Evolutionary conservation across 306 rosid genomes (phyloP).

Genomic region (Rosa persica): DNA sequence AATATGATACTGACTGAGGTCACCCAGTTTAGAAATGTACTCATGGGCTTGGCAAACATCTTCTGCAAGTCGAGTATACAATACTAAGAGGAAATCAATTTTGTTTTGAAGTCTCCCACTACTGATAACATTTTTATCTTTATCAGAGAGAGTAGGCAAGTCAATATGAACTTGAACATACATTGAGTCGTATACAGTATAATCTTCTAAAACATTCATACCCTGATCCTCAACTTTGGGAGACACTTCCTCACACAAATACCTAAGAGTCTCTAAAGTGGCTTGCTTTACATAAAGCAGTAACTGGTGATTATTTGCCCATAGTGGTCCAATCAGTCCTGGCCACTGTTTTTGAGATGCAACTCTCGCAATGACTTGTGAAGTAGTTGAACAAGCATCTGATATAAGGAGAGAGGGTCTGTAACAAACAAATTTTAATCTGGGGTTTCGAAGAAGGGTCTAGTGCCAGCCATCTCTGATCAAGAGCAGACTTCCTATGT

Average conservation of each 20-base stretch:
- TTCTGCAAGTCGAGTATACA: no score
- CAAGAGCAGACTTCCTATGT: slow-evolving; percentile 67
- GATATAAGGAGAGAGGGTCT: slow-evolving; percentile 56
- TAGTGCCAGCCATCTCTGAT: slow-evolving; percentile 77
- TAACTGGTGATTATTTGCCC: slow-evolving; percentile 70
- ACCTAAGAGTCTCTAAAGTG: slow-evolving; percentile 87
- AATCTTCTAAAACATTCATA: no score
- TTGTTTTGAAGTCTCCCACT: no score
- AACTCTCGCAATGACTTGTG: slow-evolving; percentile 92
- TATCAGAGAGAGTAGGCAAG: no score
- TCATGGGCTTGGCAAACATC: no score
- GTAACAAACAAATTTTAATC: slow-evolving; percentile 67
- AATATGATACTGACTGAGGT: no score
- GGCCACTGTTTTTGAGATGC: slow-evolving; percentile 86
- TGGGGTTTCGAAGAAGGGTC: slow-evolving; percentile 63
- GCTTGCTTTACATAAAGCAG: slow-evolving; percentile 79
- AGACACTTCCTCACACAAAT: slow-evolving; percentile 87
- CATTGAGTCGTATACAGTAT: no score
- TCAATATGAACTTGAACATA: no score
- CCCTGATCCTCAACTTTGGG: slow-evolving; percentile 65
- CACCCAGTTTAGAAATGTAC: no score
- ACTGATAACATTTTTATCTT: no score
- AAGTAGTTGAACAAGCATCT: slow-evolving; percentile 81
- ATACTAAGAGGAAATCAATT: no score
- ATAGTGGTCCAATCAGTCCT: slow-evolving; percentile 73